These are phyloP conservation scores for Cicer bijugum DNA, from an alignment of 306 rosid species.

Conservation along the genomic window DNA sequence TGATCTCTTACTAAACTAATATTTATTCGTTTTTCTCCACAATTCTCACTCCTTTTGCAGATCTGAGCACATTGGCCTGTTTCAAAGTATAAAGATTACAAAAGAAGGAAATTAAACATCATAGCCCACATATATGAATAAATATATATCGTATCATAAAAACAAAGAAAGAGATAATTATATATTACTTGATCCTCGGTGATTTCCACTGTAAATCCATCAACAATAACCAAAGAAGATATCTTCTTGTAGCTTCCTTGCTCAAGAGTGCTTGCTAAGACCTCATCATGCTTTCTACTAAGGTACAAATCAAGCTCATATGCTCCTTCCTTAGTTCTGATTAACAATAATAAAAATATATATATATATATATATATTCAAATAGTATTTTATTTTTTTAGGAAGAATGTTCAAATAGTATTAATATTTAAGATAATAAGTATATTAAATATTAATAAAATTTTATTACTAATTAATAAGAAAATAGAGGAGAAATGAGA, in stretches of 20 bases:
- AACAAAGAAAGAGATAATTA: neutral
- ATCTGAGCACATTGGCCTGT: slow-evolving; percentile 85
- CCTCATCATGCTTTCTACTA: slow-evolving; percentile 78
- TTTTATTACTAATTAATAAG: neutral
- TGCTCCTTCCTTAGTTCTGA: slow-evolving; percentile 58
- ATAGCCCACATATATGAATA: neutral
- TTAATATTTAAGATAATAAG: neutral
- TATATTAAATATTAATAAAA: neutral
- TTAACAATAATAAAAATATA: neutral
- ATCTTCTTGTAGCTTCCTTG: slow-evolving; percentile 73
- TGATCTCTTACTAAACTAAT: slow-evolving; percentile 32
- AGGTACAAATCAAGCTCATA: slow-evolving; percentile 74
- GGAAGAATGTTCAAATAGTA: too few species aligned
- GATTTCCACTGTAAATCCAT: slow-evolving; percentile 78
- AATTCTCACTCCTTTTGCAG: slow-evolving; percentile 84
- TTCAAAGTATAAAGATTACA: slow-evolving; percentile 10
- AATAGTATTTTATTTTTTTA: neutral
- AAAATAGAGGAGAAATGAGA: neutral
- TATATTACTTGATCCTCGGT: slow-evolving; percentile 68
- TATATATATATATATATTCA: neutral
- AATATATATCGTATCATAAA: neutral
- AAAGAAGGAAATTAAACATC: neutral
- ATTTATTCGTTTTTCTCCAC: slow-evolving; percentile 83
- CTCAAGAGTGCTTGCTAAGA: slow-evolving; percentile 63
- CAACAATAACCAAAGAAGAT: slow-evolving; percentile 80